Evolutionary conservation across 352 stramenopile species (phyloP).

Genomic region (Pythium pectinolyticum): DNA sequence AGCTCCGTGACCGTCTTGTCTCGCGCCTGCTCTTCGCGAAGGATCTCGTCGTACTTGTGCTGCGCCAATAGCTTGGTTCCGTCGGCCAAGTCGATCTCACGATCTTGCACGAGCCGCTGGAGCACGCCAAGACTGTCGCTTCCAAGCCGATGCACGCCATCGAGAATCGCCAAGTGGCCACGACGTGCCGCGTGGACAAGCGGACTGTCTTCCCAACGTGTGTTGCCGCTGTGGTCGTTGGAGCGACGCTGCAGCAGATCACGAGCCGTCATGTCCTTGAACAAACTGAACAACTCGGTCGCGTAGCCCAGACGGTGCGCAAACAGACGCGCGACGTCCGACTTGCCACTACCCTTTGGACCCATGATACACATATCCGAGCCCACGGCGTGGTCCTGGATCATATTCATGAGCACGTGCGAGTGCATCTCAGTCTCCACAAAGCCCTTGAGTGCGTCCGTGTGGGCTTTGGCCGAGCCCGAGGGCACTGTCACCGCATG

Average conservation of each 20-base stretch:
- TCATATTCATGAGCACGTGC: constrained; percentile 59
- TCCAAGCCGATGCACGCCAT: constrained; percentile 92
- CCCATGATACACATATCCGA: constrained; percentile 81
- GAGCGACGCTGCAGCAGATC: constrained; percentile 91
- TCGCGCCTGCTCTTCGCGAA: constrained; percentile 23
- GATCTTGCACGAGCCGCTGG: constrained; percentile 85
- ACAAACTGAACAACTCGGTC: constrained; percentile 90
- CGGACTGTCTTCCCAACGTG: constrained; percentile 91
- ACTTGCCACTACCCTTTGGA: constrained; percentile 85
- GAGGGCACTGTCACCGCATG: constrained; percentile 37
- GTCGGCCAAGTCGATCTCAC: constrained; percentile 89
- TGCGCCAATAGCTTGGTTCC: constrained; percentile 77
- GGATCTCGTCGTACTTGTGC: constrained; percentile 57
- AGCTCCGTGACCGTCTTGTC: constrained; percentile 21
- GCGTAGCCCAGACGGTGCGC: constrained; percentile 76
- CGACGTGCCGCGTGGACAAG: constrained; percentile 86
- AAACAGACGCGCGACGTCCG: constrained; percentile 64
- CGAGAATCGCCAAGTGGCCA: constrained; percentile 87
- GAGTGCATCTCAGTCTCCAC: constrained; percentile 60
- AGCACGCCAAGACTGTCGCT: constrained; percentile 89
- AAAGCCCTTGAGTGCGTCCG: constrained; percentile 39
- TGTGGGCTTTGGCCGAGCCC: constrained; percentile 36
- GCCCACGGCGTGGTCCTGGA: constrained; percentile 77
- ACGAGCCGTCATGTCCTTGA: constrained; percentile 92
- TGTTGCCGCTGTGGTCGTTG: constrained; percentile 88